Percentiles rank a stretch among this genome's conserved stretches.
Evolutionary conservation across 352 stramenopile genomes (phyloP).

Genomic region (Vaucheria bursata): DNA sequence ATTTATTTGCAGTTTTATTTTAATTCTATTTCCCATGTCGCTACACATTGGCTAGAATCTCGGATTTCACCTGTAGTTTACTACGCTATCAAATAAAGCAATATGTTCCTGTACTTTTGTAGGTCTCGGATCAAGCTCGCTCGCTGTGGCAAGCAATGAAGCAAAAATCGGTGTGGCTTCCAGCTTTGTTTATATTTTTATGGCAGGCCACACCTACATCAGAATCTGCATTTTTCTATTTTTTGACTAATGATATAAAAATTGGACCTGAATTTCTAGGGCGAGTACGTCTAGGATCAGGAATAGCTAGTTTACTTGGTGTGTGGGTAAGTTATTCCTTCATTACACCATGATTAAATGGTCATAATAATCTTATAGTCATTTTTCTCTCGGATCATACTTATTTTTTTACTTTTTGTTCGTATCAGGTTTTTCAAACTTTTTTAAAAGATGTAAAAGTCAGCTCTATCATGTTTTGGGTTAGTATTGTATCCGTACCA

Average conservation of each 20-base stretch:
- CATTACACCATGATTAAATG: too few relatives aligned
- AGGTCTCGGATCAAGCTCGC: slow-evolving; percentile 29
- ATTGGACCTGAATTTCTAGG: slow-evolving; percentile 87
- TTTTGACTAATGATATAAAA: slow-evolving; percentile 80
- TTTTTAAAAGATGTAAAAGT: slow-evolving; percentile 75
- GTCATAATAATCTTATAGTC: too few relatives aligned
- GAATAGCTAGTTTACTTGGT: slow-evolving; percentile 55
- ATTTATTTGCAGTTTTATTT: too few relatives aligned
- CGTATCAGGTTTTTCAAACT: slow-evolving; percentile 56
- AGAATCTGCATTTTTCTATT: slow-evolving; percentile 89
- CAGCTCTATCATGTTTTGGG: slow-evolving; percentile 79
- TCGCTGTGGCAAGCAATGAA: slow-evolving; percentile 41
- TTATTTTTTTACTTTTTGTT: too few relatives aligned
- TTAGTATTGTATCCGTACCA: slow-evolving; percentile 55
- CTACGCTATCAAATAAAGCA: too few relatives aligned
- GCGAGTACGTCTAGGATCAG: slow-evolving; percentile 60
- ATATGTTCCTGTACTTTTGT: background rate
- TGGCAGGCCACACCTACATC: slow-evolving; percentile 83
- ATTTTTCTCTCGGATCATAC: too few relatives aligned
- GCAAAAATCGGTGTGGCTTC: slow-evolving; percentile 78
- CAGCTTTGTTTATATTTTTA: slow-evolving; percentile 87
- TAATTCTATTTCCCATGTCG: too few relatives aligned
- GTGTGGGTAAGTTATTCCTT: slow-evolving; percentile 51
- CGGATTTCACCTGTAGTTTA: too few relatives aligned
- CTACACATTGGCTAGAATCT: too few relatives aligned